These are phyloP conservation scores for Ceriops zippeliana DNA, from an alignment of 345 rosid genomes.

Conservation along the genomic window DNA sequence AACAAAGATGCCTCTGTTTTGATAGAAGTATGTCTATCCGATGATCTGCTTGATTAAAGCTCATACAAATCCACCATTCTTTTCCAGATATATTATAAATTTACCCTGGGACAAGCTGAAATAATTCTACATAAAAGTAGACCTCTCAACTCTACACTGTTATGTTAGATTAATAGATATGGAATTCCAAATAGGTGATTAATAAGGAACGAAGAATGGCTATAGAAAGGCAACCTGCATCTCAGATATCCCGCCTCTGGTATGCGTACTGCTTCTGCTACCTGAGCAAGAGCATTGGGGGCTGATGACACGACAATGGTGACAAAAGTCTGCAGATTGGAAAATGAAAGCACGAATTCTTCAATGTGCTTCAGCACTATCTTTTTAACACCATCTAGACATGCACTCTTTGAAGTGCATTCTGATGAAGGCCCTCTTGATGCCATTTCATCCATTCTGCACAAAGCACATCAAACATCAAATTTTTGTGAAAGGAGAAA, in stretches of 20 bases:
- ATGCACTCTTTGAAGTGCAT: conserved; percentile 19
- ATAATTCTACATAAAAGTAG: too few species aligned
- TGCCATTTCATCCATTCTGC: conserved; percentile 37
- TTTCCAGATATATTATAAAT: too few species aligned
- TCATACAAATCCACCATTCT: too few species aligned
- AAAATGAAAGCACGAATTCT: conserved; percentile 30
- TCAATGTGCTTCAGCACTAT: conserved; percentile 32
- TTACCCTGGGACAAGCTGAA: too few species aligned
- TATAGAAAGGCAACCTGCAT: conserved; percentile 32
- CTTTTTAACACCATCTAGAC: conserved; percentile 20
- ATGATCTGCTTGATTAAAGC: too few species aligned
- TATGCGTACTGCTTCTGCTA: conserved; percentile 27
- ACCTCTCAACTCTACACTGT: too few species aligned
- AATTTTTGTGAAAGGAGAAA: neutral
- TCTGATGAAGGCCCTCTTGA: conserved; percentile 14
- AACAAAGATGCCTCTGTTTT: too few species aligned
- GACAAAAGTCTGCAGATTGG: conserved; percentile 19
- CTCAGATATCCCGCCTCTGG: conserved; percentile 40
- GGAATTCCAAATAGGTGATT: neutral
- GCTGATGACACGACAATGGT: conserved; percentile 18
- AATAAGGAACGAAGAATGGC: neutral
- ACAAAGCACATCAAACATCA: conserved; percentile 6
- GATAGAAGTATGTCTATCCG: too few species aligned
- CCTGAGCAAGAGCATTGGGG: conserved; percentile 27
- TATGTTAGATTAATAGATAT: too few species aligned